Evolutionary conservation across 495 filamentous ascomycete species (phyloP), one percentile per base, ranked within the genome.

Genomic region (Platismatia glauca): DNA sequence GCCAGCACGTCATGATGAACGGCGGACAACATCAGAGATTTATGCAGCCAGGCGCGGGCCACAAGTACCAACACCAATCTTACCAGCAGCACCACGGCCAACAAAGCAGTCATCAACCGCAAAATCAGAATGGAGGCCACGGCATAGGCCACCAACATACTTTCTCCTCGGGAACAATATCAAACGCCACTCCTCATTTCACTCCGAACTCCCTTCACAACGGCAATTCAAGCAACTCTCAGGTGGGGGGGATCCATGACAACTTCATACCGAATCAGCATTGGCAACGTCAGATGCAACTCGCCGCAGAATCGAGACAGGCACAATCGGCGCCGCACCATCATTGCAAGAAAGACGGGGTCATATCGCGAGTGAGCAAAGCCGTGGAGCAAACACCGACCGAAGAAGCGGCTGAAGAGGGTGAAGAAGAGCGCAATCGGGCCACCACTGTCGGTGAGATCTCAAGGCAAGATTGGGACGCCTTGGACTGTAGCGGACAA

Each of bases 401-500:
- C 34, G 84, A 91, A 44, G 82, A 86, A 62, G 55, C 81, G 16
- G 79, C 85, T 60, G 89, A 91, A 62, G 74, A 76, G 34, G 80
- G 81, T 5, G 75, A 75, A 60, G 82, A 87, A 53, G 84, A 83
- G 60, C 76, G 87, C 68, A 83, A 88, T 76, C 77, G 82, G 70
- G 71, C 82, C 72, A 65, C 74, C 50, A 78, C 80, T 60, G 73
- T 78, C 53, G 82, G 84, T 43, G 76, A 83, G 68, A 74, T 81
- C 27, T 77, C 85, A 62, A 78, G 89, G 59, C 91, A 96, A 70
- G 86, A 90, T 67, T 97, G 94, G 94, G 79, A 87, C 68, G 88
- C 89, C 50, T 75, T 99, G 50, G 94, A 99, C 78, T 85, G 97
- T 69, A 91, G 91, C 69, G 94, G 91, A 1, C 95, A 97, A 76